Percentiles rank a stretch among this genome's conserved stretches.
These are phyloP conservation scores for Oryza coarctata DNA, from an alignment of 176 grass and related monocot genomes.

Conservation along the genomic window DNA sequence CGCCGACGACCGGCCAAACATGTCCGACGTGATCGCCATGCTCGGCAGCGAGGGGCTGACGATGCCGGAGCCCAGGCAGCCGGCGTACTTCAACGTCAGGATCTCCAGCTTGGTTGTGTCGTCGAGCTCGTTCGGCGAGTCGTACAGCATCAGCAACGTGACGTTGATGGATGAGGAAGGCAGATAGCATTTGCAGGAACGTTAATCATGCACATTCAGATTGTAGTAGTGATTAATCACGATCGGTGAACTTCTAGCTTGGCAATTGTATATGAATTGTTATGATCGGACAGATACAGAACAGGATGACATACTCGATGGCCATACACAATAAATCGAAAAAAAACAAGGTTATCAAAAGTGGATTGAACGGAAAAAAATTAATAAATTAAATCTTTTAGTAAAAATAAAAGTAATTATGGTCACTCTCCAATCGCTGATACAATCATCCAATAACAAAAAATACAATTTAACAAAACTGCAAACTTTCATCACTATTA, in stretches of 20 bases:
- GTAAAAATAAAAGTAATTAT: no score
- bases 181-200: slow-evolving; percentile 9
- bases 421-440: no score
- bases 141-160: slow-evolving; percentile 32
- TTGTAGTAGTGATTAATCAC: not conserved
- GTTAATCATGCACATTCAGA: not conserved
- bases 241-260: not conserved
- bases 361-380: no score
- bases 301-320: slow-evolving; percentile 27
- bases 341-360: no score
- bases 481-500: no score
- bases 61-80: slow-evolving; percentile 43
- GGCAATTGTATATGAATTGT: slow-evolving; percentile 7
- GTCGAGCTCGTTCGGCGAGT: slow-evolving; percentile 10
- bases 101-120: slow-evolving; percentile 29
- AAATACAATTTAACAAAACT: no score
- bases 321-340: no score
- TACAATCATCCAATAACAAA: no score
- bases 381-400: no score
- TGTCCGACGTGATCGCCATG: slow-evolving; percentile 44
- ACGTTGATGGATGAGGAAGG: slow-evolving; percentile 30
- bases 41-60: slow-evolving; percentile 46
- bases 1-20: slow-evolving; percentile 44
- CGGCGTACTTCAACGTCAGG: slow-evolving; percentile 58
- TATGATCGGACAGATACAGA: not conserved